phyloP scores from a whole-genome alignment of 1,284 basidiomycete species.

The Puccinia triticina region DNA sequence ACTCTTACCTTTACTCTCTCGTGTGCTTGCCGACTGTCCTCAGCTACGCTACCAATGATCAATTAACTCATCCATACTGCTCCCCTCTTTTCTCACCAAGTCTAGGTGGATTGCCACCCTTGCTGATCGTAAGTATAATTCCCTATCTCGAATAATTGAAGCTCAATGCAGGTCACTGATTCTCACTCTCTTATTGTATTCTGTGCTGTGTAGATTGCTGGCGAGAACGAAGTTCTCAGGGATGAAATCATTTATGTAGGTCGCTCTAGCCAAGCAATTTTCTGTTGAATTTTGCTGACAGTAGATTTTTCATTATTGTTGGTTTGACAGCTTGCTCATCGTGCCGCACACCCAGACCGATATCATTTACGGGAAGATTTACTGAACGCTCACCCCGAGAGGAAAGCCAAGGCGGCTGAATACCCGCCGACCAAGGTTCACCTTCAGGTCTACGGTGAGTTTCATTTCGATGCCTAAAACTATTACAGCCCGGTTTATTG shows the following conservation, averaged over 20 bases:
- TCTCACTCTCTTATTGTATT: not conserved
- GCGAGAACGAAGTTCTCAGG: conserved; percentile 86
- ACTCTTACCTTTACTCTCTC: conserved; percentile 31
- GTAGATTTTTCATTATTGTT: conserved; percentile 22
- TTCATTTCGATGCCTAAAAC: conserved; percentile 41
- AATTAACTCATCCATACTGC: conserved; percentile 81
- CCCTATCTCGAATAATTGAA: not conserved
- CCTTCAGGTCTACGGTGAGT: conserved; percentile 69
- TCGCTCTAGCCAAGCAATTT: no score
- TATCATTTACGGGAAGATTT: conserved; percentile 71
- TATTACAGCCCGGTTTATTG: not conserved
- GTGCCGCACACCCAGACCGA: conserved; percentile 78
- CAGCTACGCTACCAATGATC: conserved; percentile 77
- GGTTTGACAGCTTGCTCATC: conserved; percentile 73
- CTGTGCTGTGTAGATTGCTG: conserved; percentile 62
- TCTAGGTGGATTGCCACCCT: conserved; percentile 85
- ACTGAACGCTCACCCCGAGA: conserved; percentile 60
- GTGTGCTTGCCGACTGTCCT: not conserved
- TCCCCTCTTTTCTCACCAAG: conserved; percentile 75
- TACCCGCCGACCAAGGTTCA: conserved; percentile 79
- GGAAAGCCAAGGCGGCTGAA: conserved; percentile 54
- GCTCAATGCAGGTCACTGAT: not conserved
- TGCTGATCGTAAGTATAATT: conserved; percentile 69
- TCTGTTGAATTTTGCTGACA: no score
- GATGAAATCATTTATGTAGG: conserved; percentile 89